These are phyloP conservation scores for Scorias spongiosa DNA, from an alignment of 2,329 filamentous ascomycete genomes.

Conservation along the genomic window DNA sequence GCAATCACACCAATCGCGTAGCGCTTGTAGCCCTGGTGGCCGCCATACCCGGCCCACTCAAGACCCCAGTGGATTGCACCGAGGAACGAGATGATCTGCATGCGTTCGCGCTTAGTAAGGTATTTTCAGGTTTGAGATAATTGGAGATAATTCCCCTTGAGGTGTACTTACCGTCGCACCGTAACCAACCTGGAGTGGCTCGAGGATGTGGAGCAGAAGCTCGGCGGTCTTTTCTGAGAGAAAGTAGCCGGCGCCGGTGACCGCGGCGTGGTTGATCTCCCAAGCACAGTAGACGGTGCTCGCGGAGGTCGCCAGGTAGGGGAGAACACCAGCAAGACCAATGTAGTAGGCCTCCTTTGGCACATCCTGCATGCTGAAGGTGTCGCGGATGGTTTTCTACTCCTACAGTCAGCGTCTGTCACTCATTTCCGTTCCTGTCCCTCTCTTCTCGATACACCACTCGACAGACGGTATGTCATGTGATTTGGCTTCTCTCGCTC, in stretches of 20 bases:
- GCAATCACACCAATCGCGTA: slow-evolving; percentile 73
- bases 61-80: slow-evolving; percentile 90
- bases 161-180: slow-evolving; percentile 55
- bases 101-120: background rate
- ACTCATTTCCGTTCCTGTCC: background rate
- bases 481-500: too few species aligned
- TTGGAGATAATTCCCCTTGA: background rate
- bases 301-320: slow-evolving; percentile 68
- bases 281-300: slow-evolving; percentile 71
- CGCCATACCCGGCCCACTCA: slow-evolving; percentile 59
- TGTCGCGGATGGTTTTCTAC: slow-evolving; percentile 33
- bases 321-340: slow-evolving; percentile 35
- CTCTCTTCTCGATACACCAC: too few species aligned
- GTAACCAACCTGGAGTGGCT: slow-evolving; percentile 81
- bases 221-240: slow-evolving; percentile 58
- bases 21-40: slow-evolving; percentile 56
- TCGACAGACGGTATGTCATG: too few species aligned
- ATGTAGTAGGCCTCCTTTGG: slow-evolving; percentile 34
- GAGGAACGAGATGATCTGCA: slow-evolving; percentile 76
- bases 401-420: slow-evolving; percentile 2
- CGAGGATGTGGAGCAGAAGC: slow-evolving; percentile 56
- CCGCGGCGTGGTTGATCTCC: slow-evolving; percentile 57
- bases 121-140: background rate
- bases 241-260: slow-evolving; percentile 45
- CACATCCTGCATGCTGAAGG: slow-evolving; percentile 31